Conservation (phyloP, 805 yeast species). For the Tetrapisispora phaffii region DNA sequence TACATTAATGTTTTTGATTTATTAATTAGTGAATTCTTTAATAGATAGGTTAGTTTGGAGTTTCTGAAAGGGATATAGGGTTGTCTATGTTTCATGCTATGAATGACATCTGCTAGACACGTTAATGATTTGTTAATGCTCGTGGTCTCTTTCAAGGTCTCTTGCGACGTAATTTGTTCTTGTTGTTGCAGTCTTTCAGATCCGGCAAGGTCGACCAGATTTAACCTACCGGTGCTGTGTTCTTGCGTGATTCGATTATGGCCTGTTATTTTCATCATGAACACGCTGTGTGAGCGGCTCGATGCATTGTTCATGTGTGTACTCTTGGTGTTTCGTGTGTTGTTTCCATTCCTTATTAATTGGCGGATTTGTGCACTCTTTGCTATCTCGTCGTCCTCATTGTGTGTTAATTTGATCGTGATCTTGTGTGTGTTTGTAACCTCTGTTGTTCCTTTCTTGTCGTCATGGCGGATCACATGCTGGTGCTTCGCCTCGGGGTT, state of each 20-base stretch:
- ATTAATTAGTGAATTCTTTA: constrained; percentile 78
- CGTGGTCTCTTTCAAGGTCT: constrained; percentile 84
- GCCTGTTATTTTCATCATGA: constrained; percentile 54
- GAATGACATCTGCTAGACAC: constrained; percentile 80
- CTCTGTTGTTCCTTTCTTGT: constrained; percentile 39
- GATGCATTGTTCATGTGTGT: constrained; percentile 76
- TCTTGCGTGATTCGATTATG: constrained; percentile 40
- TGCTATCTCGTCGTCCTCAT: constrained; percentile 32
- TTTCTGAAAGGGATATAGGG: constrained; percentile 86
- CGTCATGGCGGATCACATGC: constrained; percentile 67
- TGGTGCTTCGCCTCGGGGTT: constrained; percentile 23
- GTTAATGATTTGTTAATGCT: constrained; percentile 83
- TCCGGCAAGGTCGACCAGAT: constrained; percentile 87
- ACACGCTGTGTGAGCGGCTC: constrained; percentile 84
- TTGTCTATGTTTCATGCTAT: constrained; percentile 35
- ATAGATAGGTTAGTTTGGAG: constrained; percentile 78
- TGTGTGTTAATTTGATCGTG: constrained; percentile 38
- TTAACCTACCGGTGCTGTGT: constrained; percentile 47
- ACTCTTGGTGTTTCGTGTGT: constrained; percentile 64
- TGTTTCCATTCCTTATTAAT: constrained; percentile 45
- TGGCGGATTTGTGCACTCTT: constrained; percentile 44
- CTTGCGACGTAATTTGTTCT: constrained; percentile 67
- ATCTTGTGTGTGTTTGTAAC: constrained; percentile 51
- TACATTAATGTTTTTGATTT: constrained; percentile 87
- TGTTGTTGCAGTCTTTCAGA: constrained; percentile 73